phyloP scores from a whole-genome alignment of 2,329 filamentous ascomycete genomes.

The Arthroderma uncinatum region DNA sequence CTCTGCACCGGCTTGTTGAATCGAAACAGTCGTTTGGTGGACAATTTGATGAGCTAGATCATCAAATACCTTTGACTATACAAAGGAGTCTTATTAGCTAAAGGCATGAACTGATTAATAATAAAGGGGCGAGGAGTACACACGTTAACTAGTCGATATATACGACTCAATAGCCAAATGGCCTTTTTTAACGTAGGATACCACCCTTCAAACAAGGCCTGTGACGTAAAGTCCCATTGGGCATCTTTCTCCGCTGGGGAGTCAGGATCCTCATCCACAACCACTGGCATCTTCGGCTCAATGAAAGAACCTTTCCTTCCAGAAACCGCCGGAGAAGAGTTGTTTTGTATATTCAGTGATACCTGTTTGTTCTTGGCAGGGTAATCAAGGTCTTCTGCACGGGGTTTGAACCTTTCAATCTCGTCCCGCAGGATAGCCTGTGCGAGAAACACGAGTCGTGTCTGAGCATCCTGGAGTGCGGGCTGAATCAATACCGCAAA shows the following conservation, averaged over 20 bases:
- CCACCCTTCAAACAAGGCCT: constrained; percentile 49
- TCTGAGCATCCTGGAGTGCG: constrained; percentile 56
- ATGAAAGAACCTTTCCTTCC: constrained; percentile 41
- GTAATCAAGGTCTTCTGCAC: constrained; percentile 54
- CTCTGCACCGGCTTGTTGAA: constrained; percentile 62
- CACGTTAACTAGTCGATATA: constrained; percentile 59
- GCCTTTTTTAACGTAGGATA: constrained; percentile 58
- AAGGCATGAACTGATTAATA: constrained; percentile 13
- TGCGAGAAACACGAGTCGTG: constrained; percentile 54
- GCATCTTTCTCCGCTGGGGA: constrained; percentile 32
- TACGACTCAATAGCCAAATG: constrained; percentile 57
- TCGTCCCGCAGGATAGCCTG: constrained; percentile 53
- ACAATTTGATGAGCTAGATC: constrained; percentile 72
- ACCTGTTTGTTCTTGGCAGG: constrained; percentile 42
- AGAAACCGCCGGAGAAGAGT: constrained; percentile 40
- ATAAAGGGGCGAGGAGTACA: not conserved
- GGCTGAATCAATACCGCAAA: constrained; percentile 53
- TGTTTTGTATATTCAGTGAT: constrained; percentile 31
- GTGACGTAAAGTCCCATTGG: constrained; percentile 45
- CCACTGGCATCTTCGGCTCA: constrained; percentile 38
- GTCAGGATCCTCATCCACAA: constrained; percentile 43
- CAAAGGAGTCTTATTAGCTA: constrained; percentile 15
- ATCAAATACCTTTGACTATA: constrained; percentile 55
- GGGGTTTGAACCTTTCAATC: constrained; percentile 55
- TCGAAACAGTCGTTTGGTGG: constrained; percentile 73